Conservation (phyloP, 345 rosid species). For the Erucastrum elatum region DNA sequence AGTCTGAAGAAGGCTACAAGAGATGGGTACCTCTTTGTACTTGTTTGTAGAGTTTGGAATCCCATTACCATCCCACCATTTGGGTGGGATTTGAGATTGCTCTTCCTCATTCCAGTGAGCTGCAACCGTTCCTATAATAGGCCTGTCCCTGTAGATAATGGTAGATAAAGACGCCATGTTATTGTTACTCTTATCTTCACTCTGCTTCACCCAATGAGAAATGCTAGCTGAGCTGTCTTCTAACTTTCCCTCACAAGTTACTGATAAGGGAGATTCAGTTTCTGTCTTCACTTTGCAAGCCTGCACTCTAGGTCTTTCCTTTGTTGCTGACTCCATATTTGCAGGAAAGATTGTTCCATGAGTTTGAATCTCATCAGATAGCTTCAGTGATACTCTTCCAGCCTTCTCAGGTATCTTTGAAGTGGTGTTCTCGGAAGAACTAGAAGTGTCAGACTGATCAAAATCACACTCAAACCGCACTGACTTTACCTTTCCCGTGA, state of each 20-base stretch:
- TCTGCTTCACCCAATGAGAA: constrained; percentile 56
- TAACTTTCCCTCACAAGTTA: constrained; percentile 14
- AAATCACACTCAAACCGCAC: constrained; percentile 58
- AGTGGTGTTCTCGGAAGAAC: constrained; percentile 39
- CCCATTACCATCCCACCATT: constrained; percentile 98
- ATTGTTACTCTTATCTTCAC: constrained; percentile 28
- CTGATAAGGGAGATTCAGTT: constrained; percentile 38
- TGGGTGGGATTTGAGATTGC: constrained; percentile 52
- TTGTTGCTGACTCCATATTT: constrained; percentile 38
- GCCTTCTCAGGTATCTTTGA: constrained; percentile 39
- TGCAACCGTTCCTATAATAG: constrained; percentile 93
- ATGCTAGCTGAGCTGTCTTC: constrained; percentile 44
- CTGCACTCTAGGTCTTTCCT: constrained; percentile 52
- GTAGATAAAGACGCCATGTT: constrained; percentile 20
- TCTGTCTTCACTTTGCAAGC: constrained; percentile 39
- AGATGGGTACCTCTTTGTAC: constrained; percentile 74
- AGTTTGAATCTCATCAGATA: constrained; percentile 81
- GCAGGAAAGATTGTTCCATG: constrained; percentile 70
- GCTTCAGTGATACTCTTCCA: constrained; percentile 46
- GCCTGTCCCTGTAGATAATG: constrained; percentile 69
- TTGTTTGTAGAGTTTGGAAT: constrained; percentile 93
- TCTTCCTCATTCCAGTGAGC: constrained; percentile 84
- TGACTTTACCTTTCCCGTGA: constrained; percentile 49
- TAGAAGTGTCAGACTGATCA: constrained; percentile 45
- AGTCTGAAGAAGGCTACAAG: neutral